Evolutionary conservation across 2,329 filamentous ascomycete species (phyloP).

Genomic region (Cordyceps cateniannulata): DNA sequence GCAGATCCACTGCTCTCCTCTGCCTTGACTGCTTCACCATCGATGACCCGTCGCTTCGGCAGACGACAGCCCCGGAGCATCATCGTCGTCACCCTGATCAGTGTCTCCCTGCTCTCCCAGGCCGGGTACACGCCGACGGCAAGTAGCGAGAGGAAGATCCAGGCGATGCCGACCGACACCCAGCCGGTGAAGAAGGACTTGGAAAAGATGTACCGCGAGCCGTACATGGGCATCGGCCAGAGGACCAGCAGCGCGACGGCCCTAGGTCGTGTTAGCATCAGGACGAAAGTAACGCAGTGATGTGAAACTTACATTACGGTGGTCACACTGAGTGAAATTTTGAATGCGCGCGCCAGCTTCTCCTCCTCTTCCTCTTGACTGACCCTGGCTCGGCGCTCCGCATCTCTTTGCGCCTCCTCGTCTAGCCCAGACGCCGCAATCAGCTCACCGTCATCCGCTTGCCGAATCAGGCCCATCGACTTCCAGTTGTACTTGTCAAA

Average conservation of each 20-base stretch:
- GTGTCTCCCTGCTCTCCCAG: constrained; percentile 66
- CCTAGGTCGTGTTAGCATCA: constrained; percentile 16
- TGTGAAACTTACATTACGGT: constrained; percentile 22
- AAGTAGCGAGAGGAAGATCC: constrained; percentile 63
- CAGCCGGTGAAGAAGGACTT: constrained; percentile 65
- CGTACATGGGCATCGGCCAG: constrained; percentile 93
- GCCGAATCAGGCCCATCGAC: constrained; percentile 73
- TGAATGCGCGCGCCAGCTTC: constrained; percentile 47
- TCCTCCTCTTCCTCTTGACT: constrained; percentile 36
- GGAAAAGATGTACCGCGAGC: constrained; percentile 60
- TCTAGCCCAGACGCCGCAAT: constrained; percentile 51
- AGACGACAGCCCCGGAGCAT: constrained; percentile 15
- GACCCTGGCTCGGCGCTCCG: constrained; percentile 12
- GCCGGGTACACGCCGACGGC: constrained; percentile 77
- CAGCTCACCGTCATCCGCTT: constrained; percentile 70
- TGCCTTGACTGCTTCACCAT: constrained; percentile 6
- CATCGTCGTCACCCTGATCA: constrained; percentile 16
- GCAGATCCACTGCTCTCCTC: constrained; percentile 11
- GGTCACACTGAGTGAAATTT: constrained; percentile 34
- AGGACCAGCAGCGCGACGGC: constrained; percentile 69
- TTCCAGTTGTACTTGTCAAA: constrained; percentile 77
- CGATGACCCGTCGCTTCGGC: neutral
- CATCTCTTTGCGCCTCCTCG: constrained; percentile 18
- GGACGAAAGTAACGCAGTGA: neutral
- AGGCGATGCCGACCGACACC: constrained; percentile 64